Base-by-base conservation (phyloP, 2,329 filamentous ascomycete species). In the Sordariomycetes sp. region DNA sequence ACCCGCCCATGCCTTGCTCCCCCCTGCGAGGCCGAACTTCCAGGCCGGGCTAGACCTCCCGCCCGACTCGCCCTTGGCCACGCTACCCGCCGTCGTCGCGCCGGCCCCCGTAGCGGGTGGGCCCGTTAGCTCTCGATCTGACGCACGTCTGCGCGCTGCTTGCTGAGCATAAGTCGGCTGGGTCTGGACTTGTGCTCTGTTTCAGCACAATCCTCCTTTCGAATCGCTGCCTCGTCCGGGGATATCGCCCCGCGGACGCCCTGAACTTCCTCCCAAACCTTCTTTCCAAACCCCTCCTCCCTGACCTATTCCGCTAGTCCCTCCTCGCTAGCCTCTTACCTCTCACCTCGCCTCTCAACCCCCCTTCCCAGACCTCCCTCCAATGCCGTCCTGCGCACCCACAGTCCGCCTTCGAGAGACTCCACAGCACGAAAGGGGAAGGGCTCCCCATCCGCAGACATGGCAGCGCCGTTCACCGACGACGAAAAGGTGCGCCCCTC, bases 401-500 rank as follows among this genome's bases (percentile, higher is more conserved):
- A 48, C 54, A 17, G 54, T 39, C 42, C 39, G 34, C 20, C 10
- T 28, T 24, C 25, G 20, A 53, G 34, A 24, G 34, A 35, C 22
- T 39, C n/a, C 20, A n/a, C 36, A 28, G 34, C 35, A 17, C 52
- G 17, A 53, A 24, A 53, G 32, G 35, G 20, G 10, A 20, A 35
- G 32, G 24, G 35, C 34, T 12, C 35, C 45, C 51, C 25, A 52
- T 10, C 20, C 45, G 45, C 45, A 51, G 57, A 54, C 28, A 68
- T 64, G 64, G 61, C 59, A n/a, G 58, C 58, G 32, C 53, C 62
- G 3, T 78, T 80, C 61, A 76, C 70, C 54, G 75, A 78, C 57
- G 69, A 69, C 56, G 77, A 80, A 66, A 79, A 78, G 76, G 77
- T 80, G 70, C 58, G 68, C 64, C 42, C 59, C 6, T n/a, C n/a